Evolutionary conservation across 192 early-diverging fungal species (phyloP).

Genomic region (Umbelopsis sp.): DNA sequence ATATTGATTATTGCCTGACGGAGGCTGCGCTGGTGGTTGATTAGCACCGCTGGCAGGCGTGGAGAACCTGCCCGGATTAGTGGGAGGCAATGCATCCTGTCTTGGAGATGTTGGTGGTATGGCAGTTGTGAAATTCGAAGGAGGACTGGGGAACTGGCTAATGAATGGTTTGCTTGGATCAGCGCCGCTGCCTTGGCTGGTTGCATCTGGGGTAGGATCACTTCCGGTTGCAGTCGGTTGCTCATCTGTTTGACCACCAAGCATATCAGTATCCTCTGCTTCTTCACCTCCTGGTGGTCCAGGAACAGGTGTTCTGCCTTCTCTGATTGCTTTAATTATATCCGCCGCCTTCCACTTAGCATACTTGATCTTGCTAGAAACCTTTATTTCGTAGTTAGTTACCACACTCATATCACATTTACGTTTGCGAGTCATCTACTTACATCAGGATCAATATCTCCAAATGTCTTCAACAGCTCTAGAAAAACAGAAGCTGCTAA

Average conservation of each 20-base stretch:
- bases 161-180: constrained; percentile 24
- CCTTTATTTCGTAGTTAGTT: constrained; percentile 33
- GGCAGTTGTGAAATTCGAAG: constrained; percentile 44
- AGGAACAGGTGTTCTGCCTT: constrained; percentile 72
- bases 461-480: constrained; percentile 85
- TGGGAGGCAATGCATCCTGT: neutral
- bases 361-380: constrained; percentile 90
- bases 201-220: neutral
- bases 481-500: constrained; percentile 89
- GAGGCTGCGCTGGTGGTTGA: neutral
- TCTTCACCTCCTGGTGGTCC: constrained; percentile 54
- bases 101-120: constrained; percentile 25
- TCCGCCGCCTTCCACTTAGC: constrained; percentile 95
- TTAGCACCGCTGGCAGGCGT: neutral
- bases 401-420: neutral
- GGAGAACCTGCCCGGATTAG: neutral
- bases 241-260: neutral
- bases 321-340: constrained; percentile 88
- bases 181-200: neutral
- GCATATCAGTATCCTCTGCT: constrained; percentile 5
- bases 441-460: constrained; percentile 68
- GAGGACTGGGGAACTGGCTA: constrained; percentile 42
- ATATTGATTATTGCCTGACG: neutral
- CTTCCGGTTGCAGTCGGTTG: neutral
- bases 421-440: neutral